Conservation (phyloP, 2,329 filamentous ascomycete genomes). For the Fusarium paranaense region DNA sequence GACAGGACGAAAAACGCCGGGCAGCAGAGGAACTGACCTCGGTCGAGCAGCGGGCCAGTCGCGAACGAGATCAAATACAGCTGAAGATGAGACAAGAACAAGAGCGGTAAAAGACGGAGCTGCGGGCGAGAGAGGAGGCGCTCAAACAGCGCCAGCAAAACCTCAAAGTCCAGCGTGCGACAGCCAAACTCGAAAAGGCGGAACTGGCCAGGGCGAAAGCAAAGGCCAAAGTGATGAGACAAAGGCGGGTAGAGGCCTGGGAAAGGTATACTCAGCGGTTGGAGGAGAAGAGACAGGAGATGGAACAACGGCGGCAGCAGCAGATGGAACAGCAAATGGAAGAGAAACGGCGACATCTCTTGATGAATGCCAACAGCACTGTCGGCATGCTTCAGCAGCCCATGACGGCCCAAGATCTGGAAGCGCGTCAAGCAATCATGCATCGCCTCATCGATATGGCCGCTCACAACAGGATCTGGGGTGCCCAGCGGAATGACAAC, state of each 20-base stretch:
- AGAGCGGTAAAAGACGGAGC: not conserved
- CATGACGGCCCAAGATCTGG: not conserved
- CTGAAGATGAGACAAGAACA: not conserved
- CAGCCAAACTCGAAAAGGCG: not conserved
- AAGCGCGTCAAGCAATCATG: not conserved
- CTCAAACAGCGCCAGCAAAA: too few relatives aligned
- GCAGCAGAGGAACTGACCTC: not conserved
- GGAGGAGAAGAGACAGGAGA: not conserved
- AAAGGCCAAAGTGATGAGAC: not conserved
- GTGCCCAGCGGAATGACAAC: too few relatives aligned
- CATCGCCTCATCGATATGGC: not conserved
- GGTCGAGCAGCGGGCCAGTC: too few relatives aligned
- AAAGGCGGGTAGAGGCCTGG: not conserved
- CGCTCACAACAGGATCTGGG: not conserved
- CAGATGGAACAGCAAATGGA: too few relatives aligned
- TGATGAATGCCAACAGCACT: too few relatives aligned
- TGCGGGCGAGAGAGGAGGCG: not conserved
- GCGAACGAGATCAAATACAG: too few relatives aligned
- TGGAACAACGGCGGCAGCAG: too few relatives aligned
- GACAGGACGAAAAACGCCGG: not conserved
- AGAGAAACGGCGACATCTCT: too few relatives aligned
- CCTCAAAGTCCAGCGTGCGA: too few relatives aligned
- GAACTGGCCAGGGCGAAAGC: not conserved
- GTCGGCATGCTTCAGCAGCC: too few relatives aligned
- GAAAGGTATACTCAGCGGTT: not conserved